Evolutionary conservation across 1,284 basidiomycete genomes (phyloP).

Genomic region (Athelia sp.): DNA sequence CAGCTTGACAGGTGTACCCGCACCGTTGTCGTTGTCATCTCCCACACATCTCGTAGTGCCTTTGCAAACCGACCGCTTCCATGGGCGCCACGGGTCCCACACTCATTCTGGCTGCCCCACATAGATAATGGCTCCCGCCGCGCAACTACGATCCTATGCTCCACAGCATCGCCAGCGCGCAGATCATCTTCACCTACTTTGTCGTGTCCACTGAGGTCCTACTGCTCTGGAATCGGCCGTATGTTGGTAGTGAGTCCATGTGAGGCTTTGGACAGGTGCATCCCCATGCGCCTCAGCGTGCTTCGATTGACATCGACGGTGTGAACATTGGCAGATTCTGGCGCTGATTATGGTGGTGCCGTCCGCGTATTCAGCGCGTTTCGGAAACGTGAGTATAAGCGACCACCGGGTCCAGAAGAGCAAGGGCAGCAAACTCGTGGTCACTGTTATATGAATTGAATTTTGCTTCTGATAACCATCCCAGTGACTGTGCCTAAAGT

Average conservation of each 20-base stretch:
- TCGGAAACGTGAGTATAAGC: conserved; percentile 22
- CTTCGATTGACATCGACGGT: neutral
- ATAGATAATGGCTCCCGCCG: conserved; percentile 23
- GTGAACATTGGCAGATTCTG: conserved; percentile 19
- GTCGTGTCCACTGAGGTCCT: conserved; percentile 31
- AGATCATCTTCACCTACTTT: conserved; percentile 33
- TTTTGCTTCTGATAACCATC: no score
- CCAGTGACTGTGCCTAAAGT: no score
- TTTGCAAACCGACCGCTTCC: neutral
- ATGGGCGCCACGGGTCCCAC: no score
- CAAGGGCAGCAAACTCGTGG: no score
- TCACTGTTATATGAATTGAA: no score
- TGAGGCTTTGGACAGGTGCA: conserved; percentile 30
- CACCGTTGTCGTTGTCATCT: no score
- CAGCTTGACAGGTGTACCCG: no score
- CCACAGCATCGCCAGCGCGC: conserved; percentile 30
- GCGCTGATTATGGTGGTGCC: conserved; percentile 30
- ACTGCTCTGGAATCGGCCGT: conserved; percentile 23
- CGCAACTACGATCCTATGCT: conserved; percentile 34
- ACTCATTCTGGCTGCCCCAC: conserved; percentile 19
- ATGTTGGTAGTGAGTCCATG: conserved; percentile 15
- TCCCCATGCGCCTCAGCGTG: neutral
- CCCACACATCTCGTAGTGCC: neutral
- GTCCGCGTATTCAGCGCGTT: conserved; percentile 26
- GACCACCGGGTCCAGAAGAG: no score